Evolutionary conservation across 441 rosid genomes (phyloP).

Genomic region (Dalechampia spathulata): DNA sequence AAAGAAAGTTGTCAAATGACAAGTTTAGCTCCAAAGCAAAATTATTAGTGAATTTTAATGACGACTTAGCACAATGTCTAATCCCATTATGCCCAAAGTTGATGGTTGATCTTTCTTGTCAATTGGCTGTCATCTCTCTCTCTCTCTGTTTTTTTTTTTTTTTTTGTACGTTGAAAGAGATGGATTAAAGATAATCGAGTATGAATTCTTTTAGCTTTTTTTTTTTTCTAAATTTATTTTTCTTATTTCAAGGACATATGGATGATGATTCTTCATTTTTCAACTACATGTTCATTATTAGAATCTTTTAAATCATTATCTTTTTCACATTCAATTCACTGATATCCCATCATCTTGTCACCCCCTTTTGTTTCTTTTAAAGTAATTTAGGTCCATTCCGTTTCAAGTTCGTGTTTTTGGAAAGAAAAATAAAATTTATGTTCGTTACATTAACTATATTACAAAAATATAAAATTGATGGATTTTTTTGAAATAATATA

Average conservation of each 20-base stretch:
- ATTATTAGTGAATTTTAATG: conserved; percentile 35
- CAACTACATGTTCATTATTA: conserved; percentile 26
- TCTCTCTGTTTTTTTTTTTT: too few species aligned
- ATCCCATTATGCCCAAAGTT: conserved; percentile 34
- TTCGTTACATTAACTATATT: too few species aligned
- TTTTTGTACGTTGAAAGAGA: too few species aligned
- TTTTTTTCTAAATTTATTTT: not conserved
- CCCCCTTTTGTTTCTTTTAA: not conserved
- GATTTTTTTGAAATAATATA: too few species aligned
- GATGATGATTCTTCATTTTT: conserved; percentile 26
- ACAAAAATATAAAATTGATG: too few species aligned
- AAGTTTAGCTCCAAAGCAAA: conserved; percentile 1
- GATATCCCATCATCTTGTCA: not conserved
- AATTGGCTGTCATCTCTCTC: conserved; percentile 41
- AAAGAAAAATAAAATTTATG: too few species aligned
- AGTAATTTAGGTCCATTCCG: not conserved
- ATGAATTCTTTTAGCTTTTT: not conserved
- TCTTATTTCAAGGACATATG: conserved; percentile 29
- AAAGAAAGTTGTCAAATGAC: conserved; percentile 11
- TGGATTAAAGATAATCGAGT: conserved; percentile 22
- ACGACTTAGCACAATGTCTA: conserved; percentile 40
- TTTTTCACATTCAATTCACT: not conserved
- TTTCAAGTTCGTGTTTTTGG: not conserved
- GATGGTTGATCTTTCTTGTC: conserved; percentile 58
- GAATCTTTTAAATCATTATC: conserved; percentile 5